phyloP scores from a whole-genome alignment of 2,329 filamentous ascomycete species.

The Diaporthe batatas region DNA sequence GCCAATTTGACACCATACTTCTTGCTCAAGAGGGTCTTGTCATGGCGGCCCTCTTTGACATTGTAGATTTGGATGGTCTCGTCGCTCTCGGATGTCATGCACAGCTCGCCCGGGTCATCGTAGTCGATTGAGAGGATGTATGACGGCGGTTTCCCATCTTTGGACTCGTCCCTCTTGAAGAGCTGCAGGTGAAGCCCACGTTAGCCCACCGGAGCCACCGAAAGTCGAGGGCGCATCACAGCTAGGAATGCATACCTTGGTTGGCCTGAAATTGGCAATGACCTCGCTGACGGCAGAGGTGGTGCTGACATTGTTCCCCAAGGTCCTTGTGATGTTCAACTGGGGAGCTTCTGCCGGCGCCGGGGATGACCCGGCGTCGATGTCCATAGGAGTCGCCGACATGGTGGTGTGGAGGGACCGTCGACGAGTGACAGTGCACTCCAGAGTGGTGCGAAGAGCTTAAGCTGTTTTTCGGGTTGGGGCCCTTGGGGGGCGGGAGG shows the following conservation, averaged over 20 bases:
- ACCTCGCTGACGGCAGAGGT: slow-evolving; percentile 82
- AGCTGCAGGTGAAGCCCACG: slow-evolving; percentile 56
- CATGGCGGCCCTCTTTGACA: slow-evolving; percentile 88
- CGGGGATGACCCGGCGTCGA: slow-evolving; percentile 61
- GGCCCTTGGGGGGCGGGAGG: background rate
- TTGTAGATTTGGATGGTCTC: slow-evolving; percentile 97
- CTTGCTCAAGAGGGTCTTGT: slow-evolving; percentile 91
- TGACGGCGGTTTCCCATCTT: slow-evolving; percentile 66
- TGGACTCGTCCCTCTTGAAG: slow-evolving; percentile 70
- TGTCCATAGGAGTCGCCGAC: slow-evolving; percentile 69
- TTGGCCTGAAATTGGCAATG: slow-evolving; percentile 82
- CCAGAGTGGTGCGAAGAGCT: slow-evolving; percentile 1
- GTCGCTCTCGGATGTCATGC: slow-evolving; percentile 92
- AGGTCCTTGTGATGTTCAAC: slow-evolving; percentile 65
- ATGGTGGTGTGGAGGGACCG: slow-evolving; percentile 50
- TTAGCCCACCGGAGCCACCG: background rate
- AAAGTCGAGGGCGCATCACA: background rate
- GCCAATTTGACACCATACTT: slow-evolving; percentile 97
- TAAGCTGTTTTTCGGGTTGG: slow-evolving; percentile 18
- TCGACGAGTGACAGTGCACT: background rate
- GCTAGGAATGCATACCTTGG: slow-evolving; percentile 72
- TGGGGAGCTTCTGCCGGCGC: slow-evolving; percentile 50
- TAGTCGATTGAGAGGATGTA: slow-evolving; percentile 93
- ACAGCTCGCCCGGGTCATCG: slow-evolving; percentile 92
- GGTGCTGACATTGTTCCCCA: slow-evolving; percentile 57